Conservation (phyloP, 805 yeast species). For the Yamadazyma scolyti region DNA sequence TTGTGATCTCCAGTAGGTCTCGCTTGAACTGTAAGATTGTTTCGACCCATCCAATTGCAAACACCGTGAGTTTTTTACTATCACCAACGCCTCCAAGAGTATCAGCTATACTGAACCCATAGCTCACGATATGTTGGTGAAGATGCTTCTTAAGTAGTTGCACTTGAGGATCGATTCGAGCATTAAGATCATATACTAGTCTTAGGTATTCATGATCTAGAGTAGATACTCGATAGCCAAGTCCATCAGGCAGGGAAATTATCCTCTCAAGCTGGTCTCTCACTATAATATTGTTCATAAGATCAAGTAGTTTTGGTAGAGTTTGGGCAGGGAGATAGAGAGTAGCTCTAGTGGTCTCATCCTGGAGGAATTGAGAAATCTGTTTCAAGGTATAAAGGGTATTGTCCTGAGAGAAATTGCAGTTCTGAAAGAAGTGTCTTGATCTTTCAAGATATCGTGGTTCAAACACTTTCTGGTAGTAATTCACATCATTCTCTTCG, state of each 20-base stretch:
- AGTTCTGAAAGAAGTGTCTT: constrained; percentile 48
- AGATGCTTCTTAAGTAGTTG: too few species aligned
- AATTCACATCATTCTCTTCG: constrained; percentile 30
- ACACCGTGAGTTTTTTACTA: constrained; percentile 44
- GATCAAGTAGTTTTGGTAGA: constrained; percentile 47
- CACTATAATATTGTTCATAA: constrained; percentile 59
- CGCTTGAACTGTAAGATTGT: constrained; percentile 49
- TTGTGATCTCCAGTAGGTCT: constrained; percentile 47
- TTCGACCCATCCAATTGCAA: constrained; percentile 69
- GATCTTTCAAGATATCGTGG: constrained; percentile 57
- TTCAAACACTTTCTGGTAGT: constrained; percentile 63
- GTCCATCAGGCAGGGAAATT: constrained; percentile 50
- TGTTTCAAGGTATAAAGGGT: constrained; percentile 57
- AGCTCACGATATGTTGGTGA: too few species aligned
- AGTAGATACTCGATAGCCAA: too few species aligned
- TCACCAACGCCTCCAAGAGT: constrained; percentile 36
- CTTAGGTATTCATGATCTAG: too few species aligned
- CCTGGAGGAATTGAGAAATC: constrained; percentile 50
- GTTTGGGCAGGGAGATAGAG: constrained; percentile 54
- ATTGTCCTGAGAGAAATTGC: too few species aligned
- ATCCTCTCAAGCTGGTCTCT: constrained; percentile 54
- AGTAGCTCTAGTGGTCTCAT: constrained; percentile 57
- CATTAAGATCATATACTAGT: too few species aligned
- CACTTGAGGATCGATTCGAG: too few species aligned
- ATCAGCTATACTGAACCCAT: too few species aligned